Evolutionary conservation across 2,329 filamentous ascomycete genomes (phyloP).

Genomic region (Cercospora canescens): DNA sequence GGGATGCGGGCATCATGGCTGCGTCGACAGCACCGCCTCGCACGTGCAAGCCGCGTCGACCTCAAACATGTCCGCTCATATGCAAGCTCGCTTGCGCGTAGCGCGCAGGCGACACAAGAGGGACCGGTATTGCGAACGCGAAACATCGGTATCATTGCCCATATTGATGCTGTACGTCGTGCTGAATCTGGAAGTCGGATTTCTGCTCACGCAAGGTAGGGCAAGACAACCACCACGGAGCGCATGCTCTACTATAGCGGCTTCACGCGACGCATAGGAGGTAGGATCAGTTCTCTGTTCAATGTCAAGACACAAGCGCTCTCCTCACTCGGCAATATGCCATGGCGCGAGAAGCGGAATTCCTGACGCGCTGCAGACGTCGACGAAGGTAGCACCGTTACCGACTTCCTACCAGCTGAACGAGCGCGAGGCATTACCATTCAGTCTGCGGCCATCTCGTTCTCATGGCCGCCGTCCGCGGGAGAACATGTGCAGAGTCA

Average conservation of each 20-base stretch:
- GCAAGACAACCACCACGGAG: conserved; percentile 98
- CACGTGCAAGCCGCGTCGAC: background rate
- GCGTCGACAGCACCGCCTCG: conserved; percentile 21
- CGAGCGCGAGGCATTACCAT: conserved; percentile 93
- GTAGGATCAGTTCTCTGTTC: conserved; percentile 37
- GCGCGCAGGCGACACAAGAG: conserved; percentile 6
- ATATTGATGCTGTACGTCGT: conserved; percentile 78
- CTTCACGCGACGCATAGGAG: conserved; percentile 79
- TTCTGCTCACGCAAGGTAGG: conserved; percentile 47
- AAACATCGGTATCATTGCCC: conserved; percentile 97
- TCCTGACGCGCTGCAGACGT: conserved; percentile 61
- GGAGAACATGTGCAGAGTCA: conserved; percentile 29
- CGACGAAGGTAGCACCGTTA: conserved; percentile 94
- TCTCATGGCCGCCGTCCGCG: conserved; percentile 76
- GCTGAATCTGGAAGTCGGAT: background rate
- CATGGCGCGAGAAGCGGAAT: background rate
- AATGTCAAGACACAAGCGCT: background rate
- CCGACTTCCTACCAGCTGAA: conserved; percentile 93
- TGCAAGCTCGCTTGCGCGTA: background rate
- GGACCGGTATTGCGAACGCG: conserved; percentile 12
- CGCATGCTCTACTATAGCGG: conserved; percentile 98
- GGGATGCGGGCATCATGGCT: conserved; percentile 26
- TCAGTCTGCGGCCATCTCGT: conserved; percentile 93
- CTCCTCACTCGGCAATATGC: background rate
- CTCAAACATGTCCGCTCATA: conserved; percentile 10